These are phyloP conservation scores for Endocarpon pusillum DNA, from an alignment of 495 filamentous ascomycete genomes.

Conservation along the genomic window DNA sequence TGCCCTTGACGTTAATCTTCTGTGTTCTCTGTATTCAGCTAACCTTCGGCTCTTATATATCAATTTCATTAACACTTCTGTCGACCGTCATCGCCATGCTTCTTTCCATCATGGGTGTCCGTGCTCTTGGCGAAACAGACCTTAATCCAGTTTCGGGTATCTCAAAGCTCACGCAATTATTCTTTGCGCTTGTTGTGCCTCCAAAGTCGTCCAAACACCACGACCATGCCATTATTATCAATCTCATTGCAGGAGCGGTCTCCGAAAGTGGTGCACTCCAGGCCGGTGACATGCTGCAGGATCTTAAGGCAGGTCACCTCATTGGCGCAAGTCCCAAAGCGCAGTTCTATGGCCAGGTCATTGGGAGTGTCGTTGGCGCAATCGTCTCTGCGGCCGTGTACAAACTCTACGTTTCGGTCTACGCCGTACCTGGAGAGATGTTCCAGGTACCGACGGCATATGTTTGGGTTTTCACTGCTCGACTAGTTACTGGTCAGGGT, in stretches of 20 bases:
- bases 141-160: constrained; percentile 95
- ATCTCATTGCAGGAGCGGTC: constrained; percentile 86
- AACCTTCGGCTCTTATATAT: constrained; percentile 49
- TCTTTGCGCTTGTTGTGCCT: constrained; percentile 80
- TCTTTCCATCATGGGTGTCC: constrained; percentile 87
- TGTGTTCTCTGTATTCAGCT: constrained; percentile 66
- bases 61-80: constrained; percentile 15
- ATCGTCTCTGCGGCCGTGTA: constrained; percentile 78
- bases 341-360: constrained; percentile 91
- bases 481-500: constrained; percentile 80
- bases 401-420: constrained; percentile 76
- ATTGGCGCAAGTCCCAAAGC: constrained; percentile 82
- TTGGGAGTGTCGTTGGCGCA: constrained; percentile 77
- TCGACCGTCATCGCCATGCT: constrained; percentile 78
- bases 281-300: constrained; percentile 94
- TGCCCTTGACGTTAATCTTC: constrained; percentile 57
- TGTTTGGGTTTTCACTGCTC: constrained; percentile 92
- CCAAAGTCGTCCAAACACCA: constrained; percentile 33
- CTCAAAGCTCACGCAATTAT: constrained; percentile 85
- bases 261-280: constrained; percentile 77
- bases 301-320: constrained; percentile 89
- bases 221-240: constrained; percentile 58
- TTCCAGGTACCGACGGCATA: constrained; percentile 91
- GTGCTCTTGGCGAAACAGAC: constrained; percentile 89
- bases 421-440: constrained; percentile 67